Base-by-base conservation (phyloP, 179 eudicot genomes). In the Heliamphora pulchella region DNA sequence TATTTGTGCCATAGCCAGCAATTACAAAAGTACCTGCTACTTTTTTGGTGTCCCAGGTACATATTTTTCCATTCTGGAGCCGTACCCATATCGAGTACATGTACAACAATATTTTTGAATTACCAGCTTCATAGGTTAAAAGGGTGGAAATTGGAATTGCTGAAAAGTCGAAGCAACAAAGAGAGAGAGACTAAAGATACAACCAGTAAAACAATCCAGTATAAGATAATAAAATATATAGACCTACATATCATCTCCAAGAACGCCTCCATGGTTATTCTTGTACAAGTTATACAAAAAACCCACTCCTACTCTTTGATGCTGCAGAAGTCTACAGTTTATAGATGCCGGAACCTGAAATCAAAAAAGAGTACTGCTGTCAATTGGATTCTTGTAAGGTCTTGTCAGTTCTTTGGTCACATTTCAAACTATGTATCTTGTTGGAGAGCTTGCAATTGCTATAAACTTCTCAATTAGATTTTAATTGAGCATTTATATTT, bases 211-310 rank as follows among this genome's bases (percentile, higher is more conserved):
- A 20, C 15, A 68, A 67, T 55, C 20, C 67, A 17, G 10, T 10
- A 18, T 5, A 54, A n/a, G 3, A 1, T 79, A 20, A 70, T 55
- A 59, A 54, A 50, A 75, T 8, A 79, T 31, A 39, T 71, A 41
- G 53, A 87, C 98, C 88, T 82, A 96, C 99, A 96, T 96, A 89
- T 96, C 99, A 87, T 96, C 99, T 77, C 99, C 99, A 75, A 96
- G 96, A 79, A 96, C 81, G 64, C 99, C 99, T 85, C 99, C 99
- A 84, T 91, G 98, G 83, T 92, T 91, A 69, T 90, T 89, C 82
- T 84, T 88, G 91, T 91, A 94, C 89, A 96, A 82, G 78, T 85
- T 81, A 80, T 92, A 94, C 76, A 96, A 80, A 83, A 96, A 96
- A 82, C 87, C 85, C 65, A 94, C 98, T 62, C 99, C 99, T 57